Evolutionary conservation across 306 rosid species (phyloP).

Genomic region (Vachellia pachyceras): DNA sequence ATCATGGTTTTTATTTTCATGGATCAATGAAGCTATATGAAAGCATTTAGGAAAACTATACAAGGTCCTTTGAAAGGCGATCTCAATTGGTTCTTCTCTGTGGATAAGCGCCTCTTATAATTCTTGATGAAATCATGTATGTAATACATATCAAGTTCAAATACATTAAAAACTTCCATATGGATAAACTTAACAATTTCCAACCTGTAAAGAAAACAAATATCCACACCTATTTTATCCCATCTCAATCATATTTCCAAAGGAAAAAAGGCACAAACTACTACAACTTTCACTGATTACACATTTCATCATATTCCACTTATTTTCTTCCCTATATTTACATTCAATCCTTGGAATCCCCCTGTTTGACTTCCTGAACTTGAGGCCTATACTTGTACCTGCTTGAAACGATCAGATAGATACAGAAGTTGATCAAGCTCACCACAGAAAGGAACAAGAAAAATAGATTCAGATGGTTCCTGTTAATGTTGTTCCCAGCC

Average conservation of each 20-base stretch:
- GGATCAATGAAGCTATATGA: neutral
- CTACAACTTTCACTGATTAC: neutral
- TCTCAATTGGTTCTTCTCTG: neutral
- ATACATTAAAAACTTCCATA: neutral
- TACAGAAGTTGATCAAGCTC: conserved; percentile 72
- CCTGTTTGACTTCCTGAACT: conserved; percentile 29
- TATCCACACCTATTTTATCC: neutral
- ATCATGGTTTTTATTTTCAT: neutral
- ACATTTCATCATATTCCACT: neutral
- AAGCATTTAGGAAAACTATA: neutral
- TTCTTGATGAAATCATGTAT: neutral
- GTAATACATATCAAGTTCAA: neutral
- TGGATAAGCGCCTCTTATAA: neutral
- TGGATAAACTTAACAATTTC: neutral
- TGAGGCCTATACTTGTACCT: conserved; percentile 77
- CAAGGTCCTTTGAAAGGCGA: neutral
- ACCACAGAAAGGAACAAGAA: conserved; percentile 73
- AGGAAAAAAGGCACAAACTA: neutral
- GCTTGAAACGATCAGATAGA: conserved; percentile 67
- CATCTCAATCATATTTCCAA: neutral
- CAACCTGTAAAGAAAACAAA: conserved; percentile 35
- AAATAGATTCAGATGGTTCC: conserved; percentile 78
- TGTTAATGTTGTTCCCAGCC: conserved; percentile 82
- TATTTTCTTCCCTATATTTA: conserved; percentile 1
- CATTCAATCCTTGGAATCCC: conserved; percentile 36